Conservation (phyloP, 2,329 filamentous ascomycete genomes). For the Neospermospora avenae region DNA sequence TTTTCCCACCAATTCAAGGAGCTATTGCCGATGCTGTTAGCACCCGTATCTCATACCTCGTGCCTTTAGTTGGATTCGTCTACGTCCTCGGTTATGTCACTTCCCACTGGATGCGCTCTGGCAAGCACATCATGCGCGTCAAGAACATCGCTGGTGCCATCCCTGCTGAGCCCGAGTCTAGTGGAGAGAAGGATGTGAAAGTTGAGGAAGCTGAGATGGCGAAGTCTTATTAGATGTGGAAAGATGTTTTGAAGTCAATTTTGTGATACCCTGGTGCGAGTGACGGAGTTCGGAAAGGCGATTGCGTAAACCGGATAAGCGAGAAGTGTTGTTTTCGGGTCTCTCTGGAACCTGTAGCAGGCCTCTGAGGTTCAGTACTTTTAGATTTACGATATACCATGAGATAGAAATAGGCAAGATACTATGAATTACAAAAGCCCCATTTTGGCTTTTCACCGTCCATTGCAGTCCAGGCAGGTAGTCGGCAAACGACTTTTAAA, state of each 20-base stretch:
- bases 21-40: constrained; percentile 54
- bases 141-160: constrained; percentile 32
- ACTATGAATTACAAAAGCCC: too few relatives aligned
- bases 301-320: neutral
- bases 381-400: constrained; percentile 1
- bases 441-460: too few relatives aligned
- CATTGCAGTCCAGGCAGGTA: too few relatives aligned
- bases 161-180: constrained; percentile 17
- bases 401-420: too few relatives aligned
- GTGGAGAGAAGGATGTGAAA: constrained; percentile 19
- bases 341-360: too few relatives aligned
- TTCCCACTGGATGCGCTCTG: constrained; percentile 36
- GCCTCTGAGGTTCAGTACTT: neutral
- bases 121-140: constrained; percentile 33
- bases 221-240: constrained; percentile 11
- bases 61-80: constrained; percentile 43
- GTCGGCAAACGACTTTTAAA: too few relatives aligned
- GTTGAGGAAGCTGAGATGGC: constrained; percentile 22
- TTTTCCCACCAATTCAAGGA: constrained; percentile 68
- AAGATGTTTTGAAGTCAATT: neutral
- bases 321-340: neutral
- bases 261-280: neutral
- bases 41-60: constrained; percentile 43
- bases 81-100: constrained; percentile 37
- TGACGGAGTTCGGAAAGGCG: constrained; percentile 1